These are phyloP conservation scores for Exophiala lecanii-corni DNA, from an alignment of 2,329 filamentous ascomycete species.

Conservation along the genomic window DNA sequence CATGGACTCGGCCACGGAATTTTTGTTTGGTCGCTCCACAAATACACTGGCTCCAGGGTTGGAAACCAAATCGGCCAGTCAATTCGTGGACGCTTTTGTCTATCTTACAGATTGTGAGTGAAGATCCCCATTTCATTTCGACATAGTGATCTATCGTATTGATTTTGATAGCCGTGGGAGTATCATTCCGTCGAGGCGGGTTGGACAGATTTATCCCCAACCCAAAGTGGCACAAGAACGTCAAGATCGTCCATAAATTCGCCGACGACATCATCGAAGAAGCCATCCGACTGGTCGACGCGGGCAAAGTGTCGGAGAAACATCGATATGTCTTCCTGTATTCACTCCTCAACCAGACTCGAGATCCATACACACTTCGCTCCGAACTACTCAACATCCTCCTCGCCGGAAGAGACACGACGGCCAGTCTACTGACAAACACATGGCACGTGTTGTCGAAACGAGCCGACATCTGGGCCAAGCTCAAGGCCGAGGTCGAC, in stretches of 20 bases:
- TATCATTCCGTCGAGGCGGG: slow-evolving; percentile 20
- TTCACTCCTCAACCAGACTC: slow-evolving; percentile 22
- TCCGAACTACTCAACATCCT: slow-evolving; percentile 34
- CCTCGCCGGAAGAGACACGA: slow-evolving; percentile 36
- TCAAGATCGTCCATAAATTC: slow-evolving; percentile 24
- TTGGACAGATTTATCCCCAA: slow-evolving; percentile 19
- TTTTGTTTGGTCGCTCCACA: slow-evolving; percentile 59
- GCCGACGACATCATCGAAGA: slow-evolving; percentile 23
- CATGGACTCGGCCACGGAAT: slow-evolving; percentile 63
- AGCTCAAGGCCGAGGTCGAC: slow-evolving; percentile 38
- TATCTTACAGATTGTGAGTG: slow-evolving; percentile 18
- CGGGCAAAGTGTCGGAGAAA: slow-evolving; percentile 49
- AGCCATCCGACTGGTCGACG: slow-evolving; percentile 13
- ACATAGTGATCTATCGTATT: too few relatives aligned
- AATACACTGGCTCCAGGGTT: slow-evolving; percentile 19
- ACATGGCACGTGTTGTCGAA: slow-evolving; percentile 32
- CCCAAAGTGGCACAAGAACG: slow-evolving; percentile 15
- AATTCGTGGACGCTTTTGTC: slow-evolving; percentile 24
- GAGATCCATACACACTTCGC: slow-evolving; percentile 21
- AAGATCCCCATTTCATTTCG: neutral
- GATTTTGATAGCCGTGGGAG: slow-evolving; percentile 12
- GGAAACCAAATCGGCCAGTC: slow-evolving; percentile 20
- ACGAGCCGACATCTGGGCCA: slow-evolving; percentile 35
- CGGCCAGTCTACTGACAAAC: slow-evolving; percentile 33
- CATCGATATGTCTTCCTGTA: slow-evolving; percentile 25